phyloP scores from a whole-genome alignment of 1,284 basidiomycete species.

The Leccinum griseonigrum region DNA sequence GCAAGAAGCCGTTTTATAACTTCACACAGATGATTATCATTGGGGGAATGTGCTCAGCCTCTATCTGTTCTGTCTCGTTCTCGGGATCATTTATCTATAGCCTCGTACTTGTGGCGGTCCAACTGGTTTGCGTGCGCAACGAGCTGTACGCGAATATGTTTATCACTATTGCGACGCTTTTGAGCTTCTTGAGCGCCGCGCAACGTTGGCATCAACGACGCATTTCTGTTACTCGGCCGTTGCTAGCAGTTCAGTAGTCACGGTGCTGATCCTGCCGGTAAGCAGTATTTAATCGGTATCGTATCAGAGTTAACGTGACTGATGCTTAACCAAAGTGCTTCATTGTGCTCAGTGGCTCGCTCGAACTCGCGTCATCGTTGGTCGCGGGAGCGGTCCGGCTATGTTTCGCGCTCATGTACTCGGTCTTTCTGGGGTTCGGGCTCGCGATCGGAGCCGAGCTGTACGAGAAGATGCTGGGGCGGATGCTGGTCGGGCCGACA shows the following conservation, averaged over 20 bases:
- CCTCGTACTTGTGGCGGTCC: conserved; percentile 71
- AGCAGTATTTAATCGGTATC: conserved; percentile 22
- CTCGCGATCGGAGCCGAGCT: conserved; percentile 75
- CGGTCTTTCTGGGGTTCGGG: conserved; percentile 81
- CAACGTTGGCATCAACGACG: conserved; percentile 56
- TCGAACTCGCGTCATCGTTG: conserved; percentile 81
- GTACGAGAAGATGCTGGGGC: conserved; percentile 55
- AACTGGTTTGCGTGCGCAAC: conserved; percentile 71
- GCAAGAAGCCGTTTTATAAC: conserved; percentile 58
- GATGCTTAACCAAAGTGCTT: conserved; percentile 51
- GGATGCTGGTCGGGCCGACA: conserved; percentile 46
- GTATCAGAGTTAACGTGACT: background rate
- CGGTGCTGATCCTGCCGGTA: conserved; percentile 82
- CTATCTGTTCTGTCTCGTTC: conserved; percentile 75
- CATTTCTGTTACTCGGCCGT: conserved; percentile 86
- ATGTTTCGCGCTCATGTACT: conserved; percentile 80
- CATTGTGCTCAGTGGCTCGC: conserved; percentile 76
- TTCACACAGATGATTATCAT: conserved; percentile 70
- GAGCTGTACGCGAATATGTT: conserved; percentile 87
- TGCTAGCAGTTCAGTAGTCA: conserved; percentile 69
- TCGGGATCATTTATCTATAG: conserved; percentile 81
- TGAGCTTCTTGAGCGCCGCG: conserved; percentile 82
- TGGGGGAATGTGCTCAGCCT: conserved; percentile 79
- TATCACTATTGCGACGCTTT: conserved; percentile 75
- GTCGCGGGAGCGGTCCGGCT: conserved; percentile 84